Evolutionary conservation across 305 asterid genomes (phyloP).

Genomic region (Andrographis paniculata): DNA sequence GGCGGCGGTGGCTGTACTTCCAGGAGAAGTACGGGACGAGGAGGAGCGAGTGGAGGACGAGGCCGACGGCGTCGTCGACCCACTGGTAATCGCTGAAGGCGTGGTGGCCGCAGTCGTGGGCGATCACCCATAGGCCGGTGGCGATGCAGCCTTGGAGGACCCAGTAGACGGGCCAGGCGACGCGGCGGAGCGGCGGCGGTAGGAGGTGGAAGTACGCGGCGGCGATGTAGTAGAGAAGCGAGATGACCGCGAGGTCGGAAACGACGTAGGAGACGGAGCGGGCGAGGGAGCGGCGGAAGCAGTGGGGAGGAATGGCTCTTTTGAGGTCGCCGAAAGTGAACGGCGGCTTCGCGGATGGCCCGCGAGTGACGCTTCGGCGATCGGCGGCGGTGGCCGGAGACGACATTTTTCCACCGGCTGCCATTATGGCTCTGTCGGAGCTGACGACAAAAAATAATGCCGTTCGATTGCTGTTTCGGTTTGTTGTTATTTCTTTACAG

Average conservation of each 20-base stretch:
- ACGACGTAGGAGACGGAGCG: slow-evolving; percentile 44
- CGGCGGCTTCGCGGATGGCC: too few relatives aligned
- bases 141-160: slow-evolving; percentile 46
- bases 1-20: slow-evolving; percentile 61
- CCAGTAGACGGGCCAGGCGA: slow-evolving; percentile 52
- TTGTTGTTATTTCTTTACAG: too few relatives aligned
- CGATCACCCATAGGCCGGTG: slow-evolving; percentile 62
- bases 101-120: slow-evolving; percentile 68
- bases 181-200: slow-evolving; percentile 27
- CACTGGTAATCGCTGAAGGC: slow-evolving; percentile 58
- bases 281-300: slow-evolving; percentile 42
- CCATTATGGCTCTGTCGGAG: too few relatives aligned
- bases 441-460: too few relatives aligned
- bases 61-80: slow-evolving; percentile 56
- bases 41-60: slow-evolving; percentile 55
- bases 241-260: slow-evolving; percentile 31
- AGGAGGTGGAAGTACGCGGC: slow-evolving; percentile 33
- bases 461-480: too few relatives aligned
- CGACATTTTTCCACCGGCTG: too few relatives aligned
- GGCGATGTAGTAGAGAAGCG: slow-evolving; percentile 35
- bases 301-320: slow-evolving; percentile 59
- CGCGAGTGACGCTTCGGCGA: slow-evolving; percentile 32
- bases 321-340: slow-evolving; percentile 49
- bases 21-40: slow-evolving; percentile 59
- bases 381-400: too few relatives aligned